phyloP scores from a whole-genome alignment of 1,139 yeast genomes.

The Yamadazyma dushanensis region DNA sequence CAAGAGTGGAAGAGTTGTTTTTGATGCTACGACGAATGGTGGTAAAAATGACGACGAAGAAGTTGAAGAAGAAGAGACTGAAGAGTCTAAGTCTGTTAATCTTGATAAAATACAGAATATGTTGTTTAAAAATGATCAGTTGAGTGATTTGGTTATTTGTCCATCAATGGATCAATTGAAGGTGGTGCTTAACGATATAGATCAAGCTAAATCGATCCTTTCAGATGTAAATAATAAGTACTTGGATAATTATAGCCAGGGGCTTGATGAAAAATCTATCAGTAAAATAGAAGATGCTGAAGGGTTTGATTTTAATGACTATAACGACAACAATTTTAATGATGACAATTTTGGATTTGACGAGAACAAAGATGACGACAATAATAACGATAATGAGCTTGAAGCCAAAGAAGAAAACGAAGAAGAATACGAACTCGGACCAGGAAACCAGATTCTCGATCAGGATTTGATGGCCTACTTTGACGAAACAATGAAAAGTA shows the following conservation, averaged over 20 bases:
- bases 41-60: constrained; percentile 17
- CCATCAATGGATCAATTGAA: constrained; percentile 63
- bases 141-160: constrained; percentile 51
- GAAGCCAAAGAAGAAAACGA: constrained; percentile 12
- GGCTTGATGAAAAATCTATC: constrained; percentile 16
- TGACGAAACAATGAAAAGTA: constrained; percentile 64
- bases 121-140: constrained; percentile 29
- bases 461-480: constrained; percentile 77
- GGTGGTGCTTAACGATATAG: constrained; percentile 57
- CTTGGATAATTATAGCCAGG: constrained; percentile 13
- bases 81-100: constrained; percentile 7
- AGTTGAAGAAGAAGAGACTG: constrained; percentile 12
- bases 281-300: constrained; percentile 19
- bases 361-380: constrained; percentile 19
- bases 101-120: constrained; percentile 19
- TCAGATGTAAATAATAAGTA: constrained; percentile 46
- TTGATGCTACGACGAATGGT: constrained; percentile 50
- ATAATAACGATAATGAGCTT: constrained; percentile 14
- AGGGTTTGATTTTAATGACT: constrained; percentile 24
- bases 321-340: constrained; percentile 36
- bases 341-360: constrained; percentile 19
- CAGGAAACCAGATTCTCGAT: constrained; percentile 47
- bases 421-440: constrained; percentile 18
- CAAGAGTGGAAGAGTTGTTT: constrained; percentile 58
- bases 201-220: constrained; percentile 53